Conservation (phyloP, 495 filamentous ascomycete genomes). For the Pseudevernia furfuracea region DNA sequence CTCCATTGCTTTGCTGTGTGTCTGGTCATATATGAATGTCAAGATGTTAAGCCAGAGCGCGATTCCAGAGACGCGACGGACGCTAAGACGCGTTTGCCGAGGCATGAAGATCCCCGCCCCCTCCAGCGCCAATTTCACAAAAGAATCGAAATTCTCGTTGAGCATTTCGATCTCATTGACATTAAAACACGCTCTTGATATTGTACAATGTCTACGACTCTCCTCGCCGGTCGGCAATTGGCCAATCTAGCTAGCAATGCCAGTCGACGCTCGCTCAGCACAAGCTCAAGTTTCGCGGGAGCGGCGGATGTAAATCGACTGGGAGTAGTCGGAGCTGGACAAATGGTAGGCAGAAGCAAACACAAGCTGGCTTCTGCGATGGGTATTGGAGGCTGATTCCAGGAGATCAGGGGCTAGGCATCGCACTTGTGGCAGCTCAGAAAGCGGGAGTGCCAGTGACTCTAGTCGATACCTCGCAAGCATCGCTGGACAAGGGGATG, state of each 20-base stretch:
- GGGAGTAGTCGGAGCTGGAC: slow-evolving; percentile 90
- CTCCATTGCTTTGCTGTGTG: slow-evolving; percentile 17
- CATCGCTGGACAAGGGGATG: slow-evolving; percentile 83
- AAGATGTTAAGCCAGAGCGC: not conserved
- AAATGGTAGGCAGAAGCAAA: slow-evolving; percentile 64
- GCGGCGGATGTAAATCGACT: slow-evolving; percentile 77
- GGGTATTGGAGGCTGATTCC: slow-evolving; percentile 11
- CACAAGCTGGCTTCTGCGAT: slow-evolving; percentile 4
- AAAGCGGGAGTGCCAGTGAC: slow-evolving; percentile 79
- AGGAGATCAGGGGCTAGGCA: slow-evolving; percentile 71
- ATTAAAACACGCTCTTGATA: not conserved
- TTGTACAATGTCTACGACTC: slow-evolving; percentile 15
- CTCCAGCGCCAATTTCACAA: not conserved
- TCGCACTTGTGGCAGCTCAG: slow-evolving; percentile 87
- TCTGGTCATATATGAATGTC: not conserved
- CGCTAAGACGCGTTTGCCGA: slow-evolving; percentile 17
- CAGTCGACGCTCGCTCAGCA: slow-evolving; percentile 37
- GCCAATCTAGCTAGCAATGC: slow-evolving; percentile 8
- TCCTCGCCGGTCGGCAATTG: slow-evolving; percentile 15
- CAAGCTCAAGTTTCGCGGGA: slow-evolving; percentile 34
- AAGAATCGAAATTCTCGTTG: not conserved
- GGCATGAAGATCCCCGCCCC: slow-evolving; percentile 6
- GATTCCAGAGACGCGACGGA: slow-evolving; percentile 10
- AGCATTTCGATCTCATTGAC: not conserved
- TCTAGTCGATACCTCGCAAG: slow-evolving; percentile 75